Conservation (phyloP, 345 rosid species). For the Isatis tinctoria region DNA sequence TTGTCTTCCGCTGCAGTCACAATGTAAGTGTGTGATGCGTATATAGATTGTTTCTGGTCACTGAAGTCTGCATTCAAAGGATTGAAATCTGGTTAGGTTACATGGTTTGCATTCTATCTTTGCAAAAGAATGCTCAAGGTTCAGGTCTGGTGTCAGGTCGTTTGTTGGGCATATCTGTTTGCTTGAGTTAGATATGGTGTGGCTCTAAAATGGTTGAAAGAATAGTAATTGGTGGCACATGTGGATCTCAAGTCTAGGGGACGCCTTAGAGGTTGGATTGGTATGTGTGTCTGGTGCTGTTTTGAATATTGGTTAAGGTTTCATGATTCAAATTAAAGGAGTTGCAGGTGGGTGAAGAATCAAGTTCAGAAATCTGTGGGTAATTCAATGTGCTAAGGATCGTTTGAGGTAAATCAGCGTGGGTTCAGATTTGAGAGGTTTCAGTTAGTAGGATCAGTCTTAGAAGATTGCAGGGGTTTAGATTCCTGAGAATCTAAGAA, state of each 20-base stretch:
- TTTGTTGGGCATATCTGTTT: neutral
- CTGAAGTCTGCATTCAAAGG: neutral
- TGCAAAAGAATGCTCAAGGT: neutral
- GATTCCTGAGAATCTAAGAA: neutral
- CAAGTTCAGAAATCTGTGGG: neutral
- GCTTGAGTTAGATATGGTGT: neutral
- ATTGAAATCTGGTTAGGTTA: neutral
- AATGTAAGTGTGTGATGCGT: neutral
- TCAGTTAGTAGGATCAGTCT: neutral
- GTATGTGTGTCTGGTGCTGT: neutral
- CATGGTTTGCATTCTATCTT: neutral
- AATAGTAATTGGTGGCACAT: neutral
- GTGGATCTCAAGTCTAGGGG: neutral
- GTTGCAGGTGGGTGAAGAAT: neutral
- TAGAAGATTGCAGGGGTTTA: neutral
- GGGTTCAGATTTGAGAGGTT: neutral
- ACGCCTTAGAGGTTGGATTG: neutral
- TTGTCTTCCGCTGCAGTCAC: neutral
- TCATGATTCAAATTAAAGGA: neutral
- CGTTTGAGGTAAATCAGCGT: too few relatives aligned
- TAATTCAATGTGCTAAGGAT: too few relatives aligned
- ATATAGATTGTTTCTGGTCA: neutral
- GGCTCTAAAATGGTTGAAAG: neutral
- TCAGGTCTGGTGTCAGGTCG: neutral
- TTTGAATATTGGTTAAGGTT: neutral